These are phyloP conservation scores for Fusarium xyrophilum DNA, from an alignment of 2,329 filamentous ascomycete species.

Conservation along the genomic window DNA sequence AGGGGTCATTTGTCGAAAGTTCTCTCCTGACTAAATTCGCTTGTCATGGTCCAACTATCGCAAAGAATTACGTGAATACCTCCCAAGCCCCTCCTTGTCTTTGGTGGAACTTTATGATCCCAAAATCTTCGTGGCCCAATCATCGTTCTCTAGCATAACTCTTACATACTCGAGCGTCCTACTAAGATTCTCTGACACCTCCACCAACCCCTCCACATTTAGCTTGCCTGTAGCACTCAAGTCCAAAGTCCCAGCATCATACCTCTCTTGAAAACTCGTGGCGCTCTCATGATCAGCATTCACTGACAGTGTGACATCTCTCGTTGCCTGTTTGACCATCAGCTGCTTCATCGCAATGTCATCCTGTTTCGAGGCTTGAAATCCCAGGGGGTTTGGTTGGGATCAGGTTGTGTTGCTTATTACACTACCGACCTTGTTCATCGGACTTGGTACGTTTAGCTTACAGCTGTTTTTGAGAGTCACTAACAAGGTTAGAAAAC, in stretches of 20 bases:
- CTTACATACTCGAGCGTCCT: not conserved
- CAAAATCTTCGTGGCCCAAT: not conserved
- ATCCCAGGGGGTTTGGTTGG: slow-evolving; percentile 1
- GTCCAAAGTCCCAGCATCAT: not conserved
- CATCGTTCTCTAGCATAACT: not conserved
- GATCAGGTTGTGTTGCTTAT: slow-evolving; percentile 12
- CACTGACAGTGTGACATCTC: not conserved
- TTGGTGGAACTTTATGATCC: no score
- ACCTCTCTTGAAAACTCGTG: not conserved
- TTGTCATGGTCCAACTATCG: no score
- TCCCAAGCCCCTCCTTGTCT: no score
- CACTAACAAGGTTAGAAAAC: not conserved
- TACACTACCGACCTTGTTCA: slow-evolving; percentile 5
- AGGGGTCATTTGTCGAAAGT: no score
- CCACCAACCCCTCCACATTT: slow-evolving; percentile 1
- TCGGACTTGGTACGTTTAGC: not conserved
- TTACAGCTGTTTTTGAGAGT: rapidly evolving
- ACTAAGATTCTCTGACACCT: not conserved
- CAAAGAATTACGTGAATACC: no score
- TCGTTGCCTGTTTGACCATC: not conserved
- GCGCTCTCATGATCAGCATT: not conserved
- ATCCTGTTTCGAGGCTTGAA: not conserved
- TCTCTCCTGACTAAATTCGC: no score
- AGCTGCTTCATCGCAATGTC: slow-evolving; percentile 3
- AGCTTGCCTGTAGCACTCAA: slow-evolving; percentile 7